phyloP scores from a whole-genome alignment of 257 asterid genomes.

The Thymus quinquecostatus region DNA sequence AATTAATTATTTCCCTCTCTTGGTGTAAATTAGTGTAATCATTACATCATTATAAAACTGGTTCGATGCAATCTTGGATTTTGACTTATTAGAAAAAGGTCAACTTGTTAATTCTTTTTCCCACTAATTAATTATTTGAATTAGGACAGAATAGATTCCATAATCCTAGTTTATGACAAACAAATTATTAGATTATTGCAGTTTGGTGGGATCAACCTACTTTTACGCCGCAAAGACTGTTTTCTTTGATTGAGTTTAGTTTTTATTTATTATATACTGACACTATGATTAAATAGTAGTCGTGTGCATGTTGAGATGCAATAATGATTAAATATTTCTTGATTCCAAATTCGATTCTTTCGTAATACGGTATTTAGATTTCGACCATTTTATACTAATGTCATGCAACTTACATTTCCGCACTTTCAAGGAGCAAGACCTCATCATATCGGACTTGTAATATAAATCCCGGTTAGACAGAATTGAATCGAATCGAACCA shows the following conservation, averaged over 20 bases:
- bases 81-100: background rate
- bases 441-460: too few relatives aligned
- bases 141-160: background rate
- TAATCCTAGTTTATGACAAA: conserved; percentile 20
- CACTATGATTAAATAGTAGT: too few relatives aligned
- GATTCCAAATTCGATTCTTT: too few relatives aligned
- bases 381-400: too few relatives aligned
- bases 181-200: background rate
- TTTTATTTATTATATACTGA: background rate
- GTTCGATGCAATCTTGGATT: background rate
- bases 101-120: background rate
- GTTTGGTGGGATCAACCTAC: conserved; percentile 19
- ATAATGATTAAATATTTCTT: too few relatives aligned
- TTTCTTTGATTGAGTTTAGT: background rate
- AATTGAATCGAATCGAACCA: too few relatives aligned
- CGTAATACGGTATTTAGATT: too few relatives aligned
- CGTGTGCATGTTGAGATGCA: too few relatives aligned
- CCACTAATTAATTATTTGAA: background rate
- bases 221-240: background rate
- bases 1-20: background rate
- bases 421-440: too few relatives aligned
- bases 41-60: background rate
- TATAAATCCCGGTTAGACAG: too few relatives aligned
- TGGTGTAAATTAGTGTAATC: background rate
- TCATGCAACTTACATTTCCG: too few relatives aligned